A percentile compares a stretch with the other conserved stretches of the same genome.
These are phyloP conservation scores for Syzygium aromaticum DNA, from an alignment of 345 rosid species.

Conservation along the genomic window DNA sequence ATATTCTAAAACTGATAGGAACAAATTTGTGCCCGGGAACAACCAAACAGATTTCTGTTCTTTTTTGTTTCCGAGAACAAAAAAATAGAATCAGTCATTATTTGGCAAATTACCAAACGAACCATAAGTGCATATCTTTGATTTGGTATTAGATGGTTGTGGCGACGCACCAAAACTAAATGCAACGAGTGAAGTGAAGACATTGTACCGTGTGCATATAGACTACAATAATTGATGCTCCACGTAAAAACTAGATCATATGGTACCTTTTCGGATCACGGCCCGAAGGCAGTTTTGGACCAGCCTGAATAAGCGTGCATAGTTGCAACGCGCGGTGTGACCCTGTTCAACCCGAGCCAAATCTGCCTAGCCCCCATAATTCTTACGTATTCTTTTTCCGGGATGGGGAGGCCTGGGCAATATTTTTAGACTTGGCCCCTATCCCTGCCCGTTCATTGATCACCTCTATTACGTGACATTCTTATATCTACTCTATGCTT, in stretches of 20 bases:
- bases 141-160: background rate
- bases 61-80: too few relatives aligned
- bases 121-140: background rate
- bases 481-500: background rate
- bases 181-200: background rate
- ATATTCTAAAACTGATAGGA: too few relatives aligned
- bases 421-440: background rate
- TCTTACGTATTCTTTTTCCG: too few relatives aligned
- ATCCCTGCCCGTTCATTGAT: background rate
- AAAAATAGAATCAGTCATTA: too few relatives aligned
- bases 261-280: background rate
- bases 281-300: background rate
- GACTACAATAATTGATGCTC: background rate
- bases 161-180: background rate
- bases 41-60: too few relatives aligned
- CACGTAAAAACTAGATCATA: background rate
- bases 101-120: too few relatives aligned
- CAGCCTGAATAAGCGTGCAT: background rate
- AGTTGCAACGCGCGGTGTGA: background rate
- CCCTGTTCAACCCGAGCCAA: background rate
- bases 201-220: background rate
- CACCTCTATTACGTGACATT: background rate
- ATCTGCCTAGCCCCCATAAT: background rate
- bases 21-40: too few relatives aligned
- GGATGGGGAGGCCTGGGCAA: too few relatives aligned